These are phyloP conservation scores for Coix lacrymajobi DNA, from an alignment of 176 grass and related monocot genomes.

Conservation along the genomic window DNA sequence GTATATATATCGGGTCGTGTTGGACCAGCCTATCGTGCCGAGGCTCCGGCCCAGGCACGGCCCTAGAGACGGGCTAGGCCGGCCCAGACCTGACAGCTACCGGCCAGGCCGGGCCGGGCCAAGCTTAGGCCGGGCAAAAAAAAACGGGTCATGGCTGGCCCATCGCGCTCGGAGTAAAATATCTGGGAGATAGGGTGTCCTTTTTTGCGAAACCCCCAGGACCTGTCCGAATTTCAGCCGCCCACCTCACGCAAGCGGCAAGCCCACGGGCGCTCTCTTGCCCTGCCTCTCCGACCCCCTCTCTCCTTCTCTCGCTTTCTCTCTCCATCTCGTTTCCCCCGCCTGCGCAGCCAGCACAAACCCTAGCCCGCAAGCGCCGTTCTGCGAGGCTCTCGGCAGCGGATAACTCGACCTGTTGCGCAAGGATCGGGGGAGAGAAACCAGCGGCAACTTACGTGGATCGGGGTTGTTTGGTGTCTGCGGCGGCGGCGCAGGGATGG, in stretches of 20 bases:
- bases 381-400: neutral
- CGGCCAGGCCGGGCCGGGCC: no score
- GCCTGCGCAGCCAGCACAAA: slow-evolving; percentile 39
- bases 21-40: no score
- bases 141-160: no score
- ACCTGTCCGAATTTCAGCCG: slow-evolving; percentile 20
- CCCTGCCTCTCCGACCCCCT: slow-evolving; percentile 27
- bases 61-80: no score
- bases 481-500: slow-evolving; percentile 34
- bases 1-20: no score
- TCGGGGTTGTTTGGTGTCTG: slow-evolving; percentile 24
- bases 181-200: slow-evolving; percentile 23
- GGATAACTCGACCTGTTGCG: neutral
- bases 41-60: no score
- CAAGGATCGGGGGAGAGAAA: neutral
- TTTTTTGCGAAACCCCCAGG: slow-evolving; percentile 29
- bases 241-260: neutral
- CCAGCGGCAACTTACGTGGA: slow-evolving; percentile 52
- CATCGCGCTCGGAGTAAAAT: slow-evolving; percentile 30
- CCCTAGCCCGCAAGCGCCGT: slow-evolving; percentile 41
- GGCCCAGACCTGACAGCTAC: no score
- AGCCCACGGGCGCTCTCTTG: slow-evolving; percentile 19
- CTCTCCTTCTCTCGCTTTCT: neutral
- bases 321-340: slow-evolving; percentile 23
- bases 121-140: no score